Evolutionary conservation across 2,329 filamentous ascomycete species (phyloP), one percentile per base, ranked within the genome.

Genomic region (Epichloe glyceriae): DNA sequence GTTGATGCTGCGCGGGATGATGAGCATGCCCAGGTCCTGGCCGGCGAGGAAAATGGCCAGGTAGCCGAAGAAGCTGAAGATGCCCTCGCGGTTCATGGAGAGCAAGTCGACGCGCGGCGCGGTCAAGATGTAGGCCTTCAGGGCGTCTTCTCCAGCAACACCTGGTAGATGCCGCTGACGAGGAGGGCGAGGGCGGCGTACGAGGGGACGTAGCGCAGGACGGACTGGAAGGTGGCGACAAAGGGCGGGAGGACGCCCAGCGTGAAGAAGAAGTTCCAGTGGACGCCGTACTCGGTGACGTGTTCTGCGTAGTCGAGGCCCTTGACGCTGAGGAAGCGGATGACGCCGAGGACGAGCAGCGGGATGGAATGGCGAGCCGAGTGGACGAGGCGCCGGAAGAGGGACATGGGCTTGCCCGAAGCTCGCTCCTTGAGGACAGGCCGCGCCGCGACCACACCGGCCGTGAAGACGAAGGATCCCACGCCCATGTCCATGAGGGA

Each of bases 181-280:
- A 84, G 62, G 51, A 95, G 70, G 0, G 88, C 82, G 30, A 96
- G 75, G 1, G 79, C 72, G 15, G 88, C 84, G 61, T 88, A 91
- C 1, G 86, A 91, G 3, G 86, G 86, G 4, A 95, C 68, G 50
- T 85, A 62, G 15, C 75, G 73, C 52, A 91, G 78, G 0, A 83
- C 70, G 1, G 85, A 78, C 63, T 94, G 87, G 54, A 91, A 87
- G 0, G 93, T 65, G 30, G 91, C 89, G 49, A 95, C 82, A 60
- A 95, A 95, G 0, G 90, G 90, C 0, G 91, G 88, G 22, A 98
- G 71, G 46, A 96, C 78, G 5, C 83, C 90, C 10, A 98, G 74
- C 0, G 93, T 98, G 69, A 97, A 97, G 75, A 98, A 98, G 68
- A 98, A 98, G 67, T 98, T 98, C 93, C 93, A 98, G 67, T 98